Evolutionary conservation across 169 alveolate genomes (phyloP).

Genomic region (Plasmodium ovale): DNA sequence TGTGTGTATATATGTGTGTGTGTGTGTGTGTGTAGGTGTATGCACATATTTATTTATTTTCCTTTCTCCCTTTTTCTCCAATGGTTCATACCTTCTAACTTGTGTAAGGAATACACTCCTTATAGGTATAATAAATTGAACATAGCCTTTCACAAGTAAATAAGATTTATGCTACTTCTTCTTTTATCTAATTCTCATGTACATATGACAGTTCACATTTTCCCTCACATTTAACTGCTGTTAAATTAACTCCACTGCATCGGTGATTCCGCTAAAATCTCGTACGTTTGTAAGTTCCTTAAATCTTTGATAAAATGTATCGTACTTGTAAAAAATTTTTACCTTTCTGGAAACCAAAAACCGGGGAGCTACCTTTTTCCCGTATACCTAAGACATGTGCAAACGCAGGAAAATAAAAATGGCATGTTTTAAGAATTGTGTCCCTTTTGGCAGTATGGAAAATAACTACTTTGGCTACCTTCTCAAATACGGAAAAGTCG

Average conservation of each 20-base stretch:
- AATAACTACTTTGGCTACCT: slow-evolving; percentile 21
- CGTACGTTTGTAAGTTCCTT: slow-evolving; percentile 61
- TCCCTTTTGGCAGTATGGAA: neutral
- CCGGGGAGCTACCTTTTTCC: slow-evolving; percentile 71
- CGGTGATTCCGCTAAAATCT: slow-evolving; percentile 73
- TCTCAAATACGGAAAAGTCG: slow-evolving; percentile 68
- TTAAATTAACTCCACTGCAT: slow-evolving; percentile 61
- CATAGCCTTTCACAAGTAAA: no score
- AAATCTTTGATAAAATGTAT: slow-evolving; percentile 43
- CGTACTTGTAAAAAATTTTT: slow-evolving; percentile 59
- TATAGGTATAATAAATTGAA: no score
- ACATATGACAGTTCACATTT: no score
- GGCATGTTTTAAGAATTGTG: neutral
- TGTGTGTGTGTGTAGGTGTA: neutral
- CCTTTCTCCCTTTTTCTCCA: no score
- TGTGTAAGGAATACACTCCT: no score
- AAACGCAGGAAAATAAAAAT: neutral
- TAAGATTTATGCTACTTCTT: no score
- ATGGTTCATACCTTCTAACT: no score
- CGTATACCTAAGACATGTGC: slow-evolving; percentile 49
- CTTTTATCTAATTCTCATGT: no score
- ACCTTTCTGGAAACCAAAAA: slow-evolving; percentile 58
- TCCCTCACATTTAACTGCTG: no score
- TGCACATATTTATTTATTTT: neutral
- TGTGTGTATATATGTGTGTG: slow-evolving; percentile 1